Base-by-base conservation (phyloP, 768 basidiomycete genomes). In the Lenzites betulinus region DNA sequence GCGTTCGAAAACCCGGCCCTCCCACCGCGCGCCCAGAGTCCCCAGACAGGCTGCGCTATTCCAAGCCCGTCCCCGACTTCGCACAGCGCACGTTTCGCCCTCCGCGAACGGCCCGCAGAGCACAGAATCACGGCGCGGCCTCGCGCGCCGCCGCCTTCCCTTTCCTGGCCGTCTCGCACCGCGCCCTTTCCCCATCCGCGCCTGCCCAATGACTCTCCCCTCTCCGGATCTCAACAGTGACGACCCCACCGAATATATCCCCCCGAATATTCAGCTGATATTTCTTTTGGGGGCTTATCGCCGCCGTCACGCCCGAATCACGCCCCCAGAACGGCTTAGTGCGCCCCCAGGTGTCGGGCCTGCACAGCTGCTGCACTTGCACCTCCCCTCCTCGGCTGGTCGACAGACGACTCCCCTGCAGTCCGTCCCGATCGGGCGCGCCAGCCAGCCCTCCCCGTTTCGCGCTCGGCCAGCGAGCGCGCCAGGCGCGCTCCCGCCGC, bases 281-380 rank as follows among this genome's bases (percentile, higher is more conserved):
- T n/a, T 48, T 7, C 9, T 41, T 41, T 39, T 36, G 28, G 47
- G 42, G 42, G 44, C 51, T 53, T 59, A 59, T 60, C 59, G 22
- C 38, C 33, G 5, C 30, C 22, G 58, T 60, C 52, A 60, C 52
- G 59, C 59, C 52, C 51, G 38, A 56, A 51, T 58, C 56, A 58
- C 56, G 56, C 56, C 48, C 60, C 48, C 26, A n/a, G 39, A 35
- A 51, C n/a, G 60, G 56, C n/a, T 38, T 58, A 58, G 56, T 39
- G 56, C 49, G 48, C n/a, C 26, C 48, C 38, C 9, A n/a, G 44
- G n/a, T n/a, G n/a, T n/a, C n/a, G n/a, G n/a, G n/a, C n/a, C n/a
- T n/a, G n/a, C n/a, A n/a, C n/a, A n/a, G n/a, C n/a, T n/a, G n/a
- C n/a, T n/a, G n/a, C n/a, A n/a, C n/a, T n/a, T n/a, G n/a, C n/a